These are phyloP conservation scores for Cyclanthera cordifolia DNA, from an alignment of 306 rosid species.

Conservation along the genomic window DNA sequence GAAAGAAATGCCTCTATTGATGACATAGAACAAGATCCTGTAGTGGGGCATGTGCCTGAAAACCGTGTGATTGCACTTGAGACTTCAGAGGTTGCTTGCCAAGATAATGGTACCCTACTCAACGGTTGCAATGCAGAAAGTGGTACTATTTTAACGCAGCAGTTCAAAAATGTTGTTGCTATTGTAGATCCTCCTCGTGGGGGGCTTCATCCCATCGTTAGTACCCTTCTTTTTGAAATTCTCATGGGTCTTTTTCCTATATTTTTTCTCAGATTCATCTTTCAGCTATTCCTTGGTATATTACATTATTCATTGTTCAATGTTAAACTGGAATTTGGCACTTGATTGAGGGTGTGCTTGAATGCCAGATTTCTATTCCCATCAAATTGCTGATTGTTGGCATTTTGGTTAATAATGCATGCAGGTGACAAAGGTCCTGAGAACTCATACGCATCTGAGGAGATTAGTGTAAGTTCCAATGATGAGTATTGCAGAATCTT, in stretches of 20 bases:
- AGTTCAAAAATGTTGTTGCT: conserved; percentile 74
- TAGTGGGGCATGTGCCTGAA: conserved; percentile 30
- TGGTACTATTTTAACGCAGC: conserved; percentile 24
- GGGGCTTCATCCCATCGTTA: conserved; percentile 92
- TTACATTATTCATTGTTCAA: not conserved
- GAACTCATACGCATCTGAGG: conserved; percentile 58
- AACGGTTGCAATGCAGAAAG: conserved; percentile 34
- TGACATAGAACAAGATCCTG: conserved; percentile 12
- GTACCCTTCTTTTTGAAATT: conserved; percentile 20
- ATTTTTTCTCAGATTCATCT: not conserved
- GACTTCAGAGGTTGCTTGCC: conserved; percentile 28
- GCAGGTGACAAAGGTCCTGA: conserved; percentile 81
- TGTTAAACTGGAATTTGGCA: not conserved
- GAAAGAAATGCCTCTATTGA: conserved; percentile 17
- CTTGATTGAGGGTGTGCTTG: not conserved
- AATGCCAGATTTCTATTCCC: not conserved
- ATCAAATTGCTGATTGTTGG: conserved; percentile 12
- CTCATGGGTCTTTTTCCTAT: not conserved
- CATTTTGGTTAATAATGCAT: conserved; percentile 26
- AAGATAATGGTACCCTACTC: conserved; percentile 27
- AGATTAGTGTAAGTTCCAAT: conserved; percentile 75
- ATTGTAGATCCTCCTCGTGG: conserved; percentile 96
- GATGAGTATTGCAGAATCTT: not conserved
- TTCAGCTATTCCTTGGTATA: not conserved
- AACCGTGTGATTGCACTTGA: conserved; percentile 26